These are phyloP conservation scores for Hypoxylon sp. DNA, from an alignment of 2,329 filamentous ascomycete genomes.

Conservation along the genomic window DNA sequence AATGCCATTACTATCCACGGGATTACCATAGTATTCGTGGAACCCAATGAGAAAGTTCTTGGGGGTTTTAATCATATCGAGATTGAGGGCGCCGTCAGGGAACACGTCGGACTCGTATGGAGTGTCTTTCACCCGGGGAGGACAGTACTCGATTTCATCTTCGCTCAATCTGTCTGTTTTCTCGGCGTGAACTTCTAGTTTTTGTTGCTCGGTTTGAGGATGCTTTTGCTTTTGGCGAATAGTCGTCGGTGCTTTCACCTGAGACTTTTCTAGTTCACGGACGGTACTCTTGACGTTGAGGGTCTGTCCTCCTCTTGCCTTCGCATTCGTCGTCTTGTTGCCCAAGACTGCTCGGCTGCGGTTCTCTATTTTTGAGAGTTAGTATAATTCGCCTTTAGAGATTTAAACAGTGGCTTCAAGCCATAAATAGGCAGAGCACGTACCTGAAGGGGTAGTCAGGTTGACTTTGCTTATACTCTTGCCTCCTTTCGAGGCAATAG, in stretches of 20 bases:
- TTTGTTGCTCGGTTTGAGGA: conserved; percentile 61
- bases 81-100: conserved; percentile 63
- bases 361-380: conserved; percentile 56
- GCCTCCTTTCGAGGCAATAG: conserved; percentile 59
- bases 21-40: conserved; percentile 67
- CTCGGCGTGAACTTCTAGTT: conserved; percentile 70
- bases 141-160: conserved; percentile 89
- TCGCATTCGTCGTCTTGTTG: conserved; percentile 96
- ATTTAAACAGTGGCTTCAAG: too few relatives aligned
- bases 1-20: conserved; percentile 73
- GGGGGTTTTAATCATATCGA: conserved; percentile 62
- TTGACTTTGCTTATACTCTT: conserved; percentile 65
- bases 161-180: conserved; percentile 59
- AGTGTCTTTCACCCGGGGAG: conserved; percentile 73
- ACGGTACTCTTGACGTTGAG: conserved; percentile 68
- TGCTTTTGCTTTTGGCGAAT: conserved; percentile 66
- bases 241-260: conserved; percentile 65
- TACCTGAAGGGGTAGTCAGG: conserved; percentile 85
- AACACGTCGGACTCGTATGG: conserved; percentile 76
- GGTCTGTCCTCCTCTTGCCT: conserved; percentile 73
- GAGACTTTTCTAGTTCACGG: conserved; percentile 69
- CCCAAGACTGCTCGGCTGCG: conserved; percentile 83
- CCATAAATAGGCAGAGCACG: conserved; percentile 41
- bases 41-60: conserved; percentile 69
- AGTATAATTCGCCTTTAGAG: too few relatives aligned